A percentile compares a stretch with the other conserved stretches of the same genome.
Conservation (phyloP, 495 filamentous ascomycete genomes). For the Trichoderma gamsii region DNA sequence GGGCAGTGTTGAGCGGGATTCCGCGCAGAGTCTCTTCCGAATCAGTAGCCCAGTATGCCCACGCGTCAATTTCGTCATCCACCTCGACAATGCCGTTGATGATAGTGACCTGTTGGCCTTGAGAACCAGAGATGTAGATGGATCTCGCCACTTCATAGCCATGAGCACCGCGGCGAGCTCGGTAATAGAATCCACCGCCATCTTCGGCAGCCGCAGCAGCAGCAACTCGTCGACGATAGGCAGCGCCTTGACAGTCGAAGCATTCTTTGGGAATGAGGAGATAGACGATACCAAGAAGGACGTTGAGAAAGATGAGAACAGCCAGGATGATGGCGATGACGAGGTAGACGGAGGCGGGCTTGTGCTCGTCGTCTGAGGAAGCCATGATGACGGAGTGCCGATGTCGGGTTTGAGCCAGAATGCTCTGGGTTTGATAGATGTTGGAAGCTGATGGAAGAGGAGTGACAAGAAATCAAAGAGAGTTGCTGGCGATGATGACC, state of each 20-base stretch:
- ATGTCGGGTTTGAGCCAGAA: neutral
- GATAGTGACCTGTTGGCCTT: neutral
- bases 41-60: constrained; percentile 7
- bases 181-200: too few relatives aligned
- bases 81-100: neutral
- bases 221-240: constrained; percentile 27
- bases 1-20: neutral
- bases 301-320: constrained; percentile 32
- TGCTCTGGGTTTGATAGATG: neutral
- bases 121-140: neutral
- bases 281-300: constrained; percentile 50
- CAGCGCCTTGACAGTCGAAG: constrained; percentile 24
- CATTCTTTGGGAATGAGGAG: constrained; percentile 48
- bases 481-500: too few relatives aligned
- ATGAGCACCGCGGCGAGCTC: neutral
- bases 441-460: neutral
- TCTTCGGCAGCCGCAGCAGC: neutral
- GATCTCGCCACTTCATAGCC: neutral
- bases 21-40: neutral
- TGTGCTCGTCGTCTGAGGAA: neutral
- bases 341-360: neutral
- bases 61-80: constrained; percentile 3
- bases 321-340: neutral
- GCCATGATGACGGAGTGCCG: neutral
- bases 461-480: neutral